Percentiles rank a stretch among this genome's conserved stretches.
These are phyloP conservation scores for Botrytis elliptica DNA, from an alignment of 2,329 filamentous ascomycete genomes.

Conservation along the genomic window DNA sequence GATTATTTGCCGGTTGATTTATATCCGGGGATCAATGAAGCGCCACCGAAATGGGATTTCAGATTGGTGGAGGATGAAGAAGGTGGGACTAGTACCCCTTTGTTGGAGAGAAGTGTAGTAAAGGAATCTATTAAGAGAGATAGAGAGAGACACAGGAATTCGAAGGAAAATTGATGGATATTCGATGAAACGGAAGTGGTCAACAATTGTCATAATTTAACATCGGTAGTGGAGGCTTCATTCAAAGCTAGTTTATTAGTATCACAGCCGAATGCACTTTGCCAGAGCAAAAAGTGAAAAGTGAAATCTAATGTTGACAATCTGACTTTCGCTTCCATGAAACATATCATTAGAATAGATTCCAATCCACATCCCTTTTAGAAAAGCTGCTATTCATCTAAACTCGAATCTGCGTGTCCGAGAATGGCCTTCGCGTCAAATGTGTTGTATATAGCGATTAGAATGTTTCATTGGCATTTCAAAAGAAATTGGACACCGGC, in stretches of 20 bases:
- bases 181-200: neutral
- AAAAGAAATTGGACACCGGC: neutral
- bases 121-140: slow-evolving; percentile 34
- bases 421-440: neutral
- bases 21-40: slow-evolving; percentile 72
- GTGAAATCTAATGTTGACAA: neutral
- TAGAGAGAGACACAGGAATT: slow-evolving; percentile 29
- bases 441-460: neutral
- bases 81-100: slow-evolving; percentile 28
- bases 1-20: slow-evolving; percentile 85
- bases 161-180: neutral
- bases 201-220: neutral
- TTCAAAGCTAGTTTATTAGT: neutral
- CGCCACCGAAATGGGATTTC: slow-evolving; percentile 36
- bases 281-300: neutral
- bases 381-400: neutral
- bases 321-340: neutral
- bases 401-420: neutral
- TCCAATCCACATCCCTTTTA: neutral
- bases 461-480: neutral
- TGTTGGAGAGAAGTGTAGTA: slow-evolving; percentile 31
- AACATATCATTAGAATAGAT: neutral
- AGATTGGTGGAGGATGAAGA: slow-evolving; percentile 25
- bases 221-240: neutral
- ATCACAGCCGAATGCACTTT: neutral